A percentile compares a stretch with the other conserved stretches of the same genome.
These are phyloP conservation scores for Diaporthe vexans DNA, from an alignment of 2,329 filamentous ascomycete species.

Conservation along the genomic window DNA sequence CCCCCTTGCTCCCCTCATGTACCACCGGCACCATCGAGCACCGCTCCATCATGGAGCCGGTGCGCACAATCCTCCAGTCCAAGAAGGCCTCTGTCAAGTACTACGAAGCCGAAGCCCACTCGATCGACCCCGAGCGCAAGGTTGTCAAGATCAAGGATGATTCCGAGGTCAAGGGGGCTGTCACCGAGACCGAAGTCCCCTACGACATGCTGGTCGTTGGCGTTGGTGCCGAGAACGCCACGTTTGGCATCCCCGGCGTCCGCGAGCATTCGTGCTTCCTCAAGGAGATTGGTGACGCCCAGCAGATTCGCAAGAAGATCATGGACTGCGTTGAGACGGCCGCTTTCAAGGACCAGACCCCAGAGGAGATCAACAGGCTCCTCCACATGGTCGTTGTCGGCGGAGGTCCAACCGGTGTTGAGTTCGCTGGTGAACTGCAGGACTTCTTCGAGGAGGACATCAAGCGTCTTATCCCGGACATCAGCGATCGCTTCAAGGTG, in stretches of 20 bases:
- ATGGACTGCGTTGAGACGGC: slow-evolving; percentile 99
- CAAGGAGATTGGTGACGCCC: slow-evolving; percentile 97
- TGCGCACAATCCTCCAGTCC: slow-evolving; percentile 94
- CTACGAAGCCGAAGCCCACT: slow-evolving; percentile 97
- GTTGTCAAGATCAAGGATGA: slow-evolving; percentile 91
- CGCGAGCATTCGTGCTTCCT: slow-evolving; percentile 96
- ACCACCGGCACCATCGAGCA: slow-evolving; percentile 98
- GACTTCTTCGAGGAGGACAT: slow-evolving; percentile 99
- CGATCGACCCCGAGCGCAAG: slow-evolving; percentile 93
- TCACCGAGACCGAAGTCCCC: slow-evolving; percentile 86
- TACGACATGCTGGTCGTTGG: slow-evolving; percentile 99
- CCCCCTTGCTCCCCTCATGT: slow-evolving; percentile 95
- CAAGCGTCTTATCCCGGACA: slow-evolving; percentile 97
- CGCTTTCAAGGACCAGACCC: slow-evolving; percentile 94
- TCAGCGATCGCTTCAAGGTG: slow-evolving; percentile 94
- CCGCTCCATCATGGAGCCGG: slow-evolving; percentile 99
- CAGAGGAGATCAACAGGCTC: slow-evolving; percentile 91
- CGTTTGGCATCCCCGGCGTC: slow-evolving; percentile 97
- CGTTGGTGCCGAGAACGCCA: slow-evolving; percentile 98
- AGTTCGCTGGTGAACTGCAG: slow-evolving; percentile 97
- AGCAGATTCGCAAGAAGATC: slow-evolving; percentile 96
- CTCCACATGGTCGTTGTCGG: slow-evolving; percentile 98
- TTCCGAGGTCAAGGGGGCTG: slow-evolving; percentile 90
- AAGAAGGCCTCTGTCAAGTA: slow-evolving; percentile 95
- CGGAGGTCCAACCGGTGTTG: slow-evolving; percentile 95